Conservation (phyloP, 495 filamentous ascomycete species). For the Cudoniella acicularis region DNA sequence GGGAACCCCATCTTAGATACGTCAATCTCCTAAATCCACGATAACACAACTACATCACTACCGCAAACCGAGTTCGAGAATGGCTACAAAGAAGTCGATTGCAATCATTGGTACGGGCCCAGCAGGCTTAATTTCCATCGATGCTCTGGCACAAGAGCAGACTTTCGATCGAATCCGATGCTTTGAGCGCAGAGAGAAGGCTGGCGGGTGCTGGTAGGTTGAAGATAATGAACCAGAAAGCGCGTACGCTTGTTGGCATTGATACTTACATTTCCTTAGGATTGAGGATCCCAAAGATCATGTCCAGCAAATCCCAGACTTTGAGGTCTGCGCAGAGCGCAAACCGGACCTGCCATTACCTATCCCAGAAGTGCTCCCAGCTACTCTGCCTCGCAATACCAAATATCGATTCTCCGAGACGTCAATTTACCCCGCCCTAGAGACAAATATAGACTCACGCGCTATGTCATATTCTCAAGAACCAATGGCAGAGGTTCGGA, state of each 20-base stretch:
- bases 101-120: constrained; percentile 59
- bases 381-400: constrained; percentile 36
- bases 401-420: constrained; percentile 47
- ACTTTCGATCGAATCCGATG: constrained; percentile 53
- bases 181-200: constrained; percentile 54
- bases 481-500: constrained; percentile 30
- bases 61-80: too few relatives aligned
- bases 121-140: constrained; percentile 53
- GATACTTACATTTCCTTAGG: constrained; percentile 5
- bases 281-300: constrained; percentile 12
- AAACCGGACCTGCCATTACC: constrained; percentile 45
- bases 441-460: constrained; percentile 38
- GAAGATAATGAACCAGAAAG: not conserved
- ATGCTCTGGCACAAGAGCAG: constrained; percentile 54
- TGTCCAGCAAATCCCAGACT: constrained; percentile 29
- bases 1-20: too few relatives aligned
- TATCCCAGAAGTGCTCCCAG: constrained; percentile 43
- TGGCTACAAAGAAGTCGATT: constrained; percentile 41
- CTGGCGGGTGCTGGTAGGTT: constrained; percentile 57
- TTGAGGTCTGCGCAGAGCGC: constrained; percentile 38
- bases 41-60: too few relatives aligned
- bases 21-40: too few relatives aligned
- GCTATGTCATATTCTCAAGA: constrained; percentile 40
- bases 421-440: constrained; percentile 39
- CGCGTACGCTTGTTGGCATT: not conserved